Base-by-base conservation (phyloP, 495 filamentous ascomycete species). In the Viridothelium virens region DNA sequence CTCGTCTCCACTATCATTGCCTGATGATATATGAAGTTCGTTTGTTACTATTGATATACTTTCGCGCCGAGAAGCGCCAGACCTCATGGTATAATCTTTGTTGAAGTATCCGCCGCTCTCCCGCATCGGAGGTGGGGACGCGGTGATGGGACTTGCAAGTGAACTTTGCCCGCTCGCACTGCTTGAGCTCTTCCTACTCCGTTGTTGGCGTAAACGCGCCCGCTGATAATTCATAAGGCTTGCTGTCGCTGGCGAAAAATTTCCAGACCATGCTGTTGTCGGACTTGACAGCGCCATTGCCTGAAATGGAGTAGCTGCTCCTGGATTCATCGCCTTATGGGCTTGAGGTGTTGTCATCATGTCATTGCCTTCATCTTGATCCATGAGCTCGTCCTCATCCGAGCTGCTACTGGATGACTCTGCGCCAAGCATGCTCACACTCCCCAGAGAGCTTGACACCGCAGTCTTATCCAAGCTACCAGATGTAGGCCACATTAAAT, bases 1-100 rank as follows among this genome's bases (percentile, higher is more conserved):
- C 46, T 87, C 88, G 67, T 96, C 92, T 61, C 94, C 92, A 72
- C 89, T 93, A 65, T 82, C 79, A 64, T 80, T 79, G 44, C 91
- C 83, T 65, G 91, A 90, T 2, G 91, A 95, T 56, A 96, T 85
- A 70, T 92, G 89, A 46, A 96, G 76, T 69, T 96, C 91, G 66
- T 90, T 88, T 12, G 92, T 92, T 12, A 90, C 91, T 77, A 92
- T 81, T 69, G 89, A 93, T 59, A 97, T 82, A 72, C 90, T 94
- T 77, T 96, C 90, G 56, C 92, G 80, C 47, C 92, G 82, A 59
- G 53, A 59, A 36, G 53, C 53, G 53, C 53, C 36, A 6, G 53
- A 34, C 31, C 31, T 59, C 7, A 59, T 31, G 5, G 53, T 34
- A 36, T 59, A 59, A 62, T 76, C 75, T 56, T 69, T 74, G 14